phyloP scores from a whole-genome alignment of 179 eudicot genomes.

The Monotropa hypopitys region DNA sequence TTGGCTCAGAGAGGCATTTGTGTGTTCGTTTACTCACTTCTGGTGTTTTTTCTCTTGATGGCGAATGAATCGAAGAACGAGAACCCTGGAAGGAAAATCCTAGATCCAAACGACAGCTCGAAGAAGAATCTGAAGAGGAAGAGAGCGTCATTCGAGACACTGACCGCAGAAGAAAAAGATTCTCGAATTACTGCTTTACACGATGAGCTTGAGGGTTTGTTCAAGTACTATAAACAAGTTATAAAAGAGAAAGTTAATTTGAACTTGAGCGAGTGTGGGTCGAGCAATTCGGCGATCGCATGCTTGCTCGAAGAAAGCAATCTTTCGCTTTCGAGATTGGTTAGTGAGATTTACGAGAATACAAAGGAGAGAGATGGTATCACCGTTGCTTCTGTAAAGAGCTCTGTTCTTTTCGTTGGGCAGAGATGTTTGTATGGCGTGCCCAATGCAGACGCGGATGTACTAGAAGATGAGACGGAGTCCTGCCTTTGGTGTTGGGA shows the following conservation, averaged over 20 bases:
- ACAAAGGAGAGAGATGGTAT: constrained; percentile 35
- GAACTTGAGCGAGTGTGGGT: constrained; percentile 9
- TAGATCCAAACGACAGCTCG: constrained; percentile 1
- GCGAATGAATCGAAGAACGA: constrained; percentile 17
- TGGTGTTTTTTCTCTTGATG: constrained; percentile 18
- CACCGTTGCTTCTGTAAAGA: constrained; percentile 51
- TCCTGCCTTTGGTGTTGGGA: constrained; percentile 94
- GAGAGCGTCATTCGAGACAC: constrained; percentile 19
- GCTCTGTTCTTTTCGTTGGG: constrained; percentile 51
- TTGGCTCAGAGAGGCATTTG: not conserved
- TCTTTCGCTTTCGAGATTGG: constrained; percentile 46
- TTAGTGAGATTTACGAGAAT: constrained; percentile 37
- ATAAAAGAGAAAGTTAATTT: constrained; percentile 15
- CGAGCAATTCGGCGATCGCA: constrained; percentile 41
- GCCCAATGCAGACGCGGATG: constrained; percentile 46
- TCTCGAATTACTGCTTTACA: constrained; percentile 24
- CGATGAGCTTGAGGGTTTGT: constrained; percentile 43
- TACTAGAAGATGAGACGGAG: constrained; percentile 65
- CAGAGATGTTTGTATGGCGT: constrained; percentile 64
- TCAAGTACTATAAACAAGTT: constrained; percentile 39
- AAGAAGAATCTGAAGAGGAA: constrained; percentile 43
- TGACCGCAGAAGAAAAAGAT: constrained; percentile 40
- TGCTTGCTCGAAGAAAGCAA: constrained; percentile 68
- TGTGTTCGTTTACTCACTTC: not conserved
- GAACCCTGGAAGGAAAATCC: constrained; percentile 3